Conservation (phyloP, 2,329 filamentous ascomycete genomes). For the Sarocladium oryzae region DNA sequence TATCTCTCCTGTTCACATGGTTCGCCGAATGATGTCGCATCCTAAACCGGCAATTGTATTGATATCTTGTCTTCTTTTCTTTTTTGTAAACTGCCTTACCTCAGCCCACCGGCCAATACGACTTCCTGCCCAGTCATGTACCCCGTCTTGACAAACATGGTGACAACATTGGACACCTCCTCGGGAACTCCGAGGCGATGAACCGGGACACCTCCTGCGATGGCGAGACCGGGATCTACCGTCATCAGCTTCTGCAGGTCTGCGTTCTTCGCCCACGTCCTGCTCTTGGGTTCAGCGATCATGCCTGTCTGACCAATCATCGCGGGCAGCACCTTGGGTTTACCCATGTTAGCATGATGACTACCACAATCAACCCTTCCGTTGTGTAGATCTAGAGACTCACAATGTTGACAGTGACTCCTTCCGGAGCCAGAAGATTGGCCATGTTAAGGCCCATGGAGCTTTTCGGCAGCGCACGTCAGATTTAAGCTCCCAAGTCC, state of each 20-base stretch:
- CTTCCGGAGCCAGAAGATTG: constrained; percentile 24
- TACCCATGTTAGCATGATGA: too few species aligned
- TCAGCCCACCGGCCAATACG: constrained; percentile 16
- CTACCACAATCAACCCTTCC: too few species aligned
- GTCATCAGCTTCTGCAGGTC: constrained; percentile 23
- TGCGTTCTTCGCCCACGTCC: constrained; percentile 23
- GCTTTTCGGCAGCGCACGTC: constrained; percentile 16
- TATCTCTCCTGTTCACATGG: too few species aligned
- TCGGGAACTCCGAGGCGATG: constrained; percentile 26
- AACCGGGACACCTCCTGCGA: constrained; percentile 26
- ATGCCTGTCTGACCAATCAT: constrained; percentile 30
- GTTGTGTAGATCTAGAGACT: constrained; percentile 11
- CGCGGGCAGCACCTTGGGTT: constrained; percentile 24
- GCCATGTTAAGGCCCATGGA: constrained; percentile 28
- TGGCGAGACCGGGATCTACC: constrained; percentile 26
- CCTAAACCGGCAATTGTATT: too few species aligned
- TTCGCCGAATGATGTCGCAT: too few species aligned
- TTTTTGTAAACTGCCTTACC: too few species aligned
- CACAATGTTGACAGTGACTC: constrained; percentile 28
- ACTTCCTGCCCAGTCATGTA: constrained; percentile 19
- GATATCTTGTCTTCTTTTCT: too few species aligned
- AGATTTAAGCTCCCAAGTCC: neutral
- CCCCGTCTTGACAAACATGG: constrained; percentile 19
- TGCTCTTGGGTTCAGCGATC: constrained; percentile 20
- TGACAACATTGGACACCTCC: constrained; percentile 28